A percentile compares a stretch with the other conserved stretches of the same genome.
These are phyloP conservation scores for Suhomyces guaymorum DNA, from an alignment of 1,139 yeast species.

Conservation along the genomic window DNA sequence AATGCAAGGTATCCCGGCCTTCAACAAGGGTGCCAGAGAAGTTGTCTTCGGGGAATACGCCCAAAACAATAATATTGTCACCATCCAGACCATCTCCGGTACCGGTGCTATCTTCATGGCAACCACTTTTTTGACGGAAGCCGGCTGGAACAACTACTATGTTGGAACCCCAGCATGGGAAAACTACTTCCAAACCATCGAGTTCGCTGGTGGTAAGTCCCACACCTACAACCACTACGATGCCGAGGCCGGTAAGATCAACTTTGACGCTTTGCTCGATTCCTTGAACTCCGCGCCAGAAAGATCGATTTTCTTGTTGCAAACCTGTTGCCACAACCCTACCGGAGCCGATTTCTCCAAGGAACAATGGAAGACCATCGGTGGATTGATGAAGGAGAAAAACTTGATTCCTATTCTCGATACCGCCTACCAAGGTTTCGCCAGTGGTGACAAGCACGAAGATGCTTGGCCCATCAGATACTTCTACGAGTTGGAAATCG, in stretches of 20 bases:
- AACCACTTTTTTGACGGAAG: slow-evolving; percentile 26
- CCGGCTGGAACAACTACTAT: slow-evolving; percentile 34
- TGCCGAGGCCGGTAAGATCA: slow-evolving; percentile 27
- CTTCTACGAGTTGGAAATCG: slow-evolving; percentile 19
- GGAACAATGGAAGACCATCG: slow-evolving; percentile 79
- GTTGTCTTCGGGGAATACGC: slow-evolving; percentile 36
- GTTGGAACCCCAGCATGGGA: slow-evolving; percentile 47
- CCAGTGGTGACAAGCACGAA: slow-evolving; percentile 22
- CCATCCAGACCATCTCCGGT: slow-evolving; percentile 47
- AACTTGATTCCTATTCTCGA: slow-evolving; percentile 85
- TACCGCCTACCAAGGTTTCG: slow-evolving; percentile 88
- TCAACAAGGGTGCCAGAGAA: slow-evolving; percentile 35
- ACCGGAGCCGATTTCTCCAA: slow-evolving; percentile 92
- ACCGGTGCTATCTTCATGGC: slow-evolving; percentile 49
- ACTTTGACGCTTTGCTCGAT: slow-evolving; percentile 28
- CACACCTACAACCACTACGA: slow-evolving; percentile 37
- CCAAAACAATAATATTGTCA: slow-evolving; percentile 31
- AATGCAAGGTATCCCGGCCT: slow-evolving; percentile 46
- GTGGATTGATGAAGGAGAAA: slow-evolving; percentile 24
- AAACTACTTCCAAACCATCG: slow-evolving; percentile 41
- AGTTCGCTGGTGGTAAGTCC: slow-evolving; percentile 30
- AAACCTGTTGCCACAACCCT: slow-evolving; percentile 98
- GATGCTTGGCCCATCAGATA: slow-evolving; percentile 27
- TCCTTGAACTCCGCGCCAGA: slow-evolving; percentile 34
- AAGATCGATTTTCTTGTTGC: slow-evolving; percentile 42